phyloP scores from a whole-genome alignment of 305 asterid species.

The Plantago coronopus region DNA sequence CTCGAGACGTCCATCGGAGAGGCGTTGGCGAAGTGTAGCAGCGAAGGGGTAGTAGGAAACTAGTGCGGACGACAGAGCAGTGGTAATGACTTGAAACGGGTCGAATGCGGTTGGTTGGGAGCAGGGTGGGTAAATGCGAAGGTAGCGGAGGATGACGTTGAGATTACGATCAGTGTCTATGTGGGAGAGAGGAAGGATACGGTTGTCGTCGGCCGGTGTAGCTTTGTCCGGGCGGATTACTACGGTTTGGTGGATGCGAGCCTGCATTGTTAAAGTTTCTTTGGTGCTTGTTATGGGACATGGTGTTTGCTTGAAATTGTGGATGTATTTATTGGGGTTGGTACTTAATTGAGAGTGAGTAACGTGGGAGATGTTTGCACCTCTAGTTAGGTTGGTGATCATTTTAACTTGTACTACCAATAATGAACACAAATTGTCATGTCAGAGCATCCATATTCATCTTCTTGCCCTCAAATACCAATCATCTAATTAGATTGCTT shows the following conservation, averaged over 20 bases:
- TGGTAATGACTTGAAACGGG: conserved; percentile 64
- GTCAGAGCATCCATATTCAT: too few relatives aligned
- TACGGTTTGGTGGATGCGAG: conserved; percentile 38
- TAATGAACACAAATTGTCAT: too few relatives aligned
- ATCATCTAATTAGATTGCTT: too few relatives aligned
- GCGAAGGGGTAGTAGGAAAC: conserved; percentile 51
- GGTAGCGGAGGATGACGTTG: conserved; percentile 68
- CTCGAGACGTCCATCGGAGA: conserved; percentile 51
- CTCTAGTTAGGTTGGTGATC: conserved; percentile 29
- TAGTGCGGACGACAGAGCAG: conserved; percentile 63
- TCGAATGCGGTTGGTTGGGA: conserved; percentile 24
- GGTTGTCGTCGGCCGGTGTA: conserved; percentile 43
- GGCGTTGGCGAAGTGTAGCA: conserved; percentile 45
- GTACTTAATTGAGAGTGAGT: neutral
- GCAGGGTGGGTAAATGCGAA: conserved; percentile 50
- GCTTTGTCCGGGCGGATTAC: conserved; percentile 35
- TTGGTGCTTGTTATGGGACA: neutral
- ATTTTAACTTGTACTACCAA: too few relatives aligned
- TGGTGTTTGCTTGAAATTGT: neutral
- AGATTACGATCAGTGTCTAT: conserved; percentile 74
- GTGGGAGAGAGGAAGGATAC: conserved; percentile 71
- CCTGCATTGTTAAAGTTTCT: conserved; percentile 28
- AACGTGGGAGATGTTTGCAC: conserved; percentile 35
- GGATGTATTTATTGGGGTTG: neutral
- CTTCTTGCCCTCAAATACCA: too few relatives aligned